Conservation (phyloP, 108 stramenopile genomes). For the Conticribra weissflogii region DNA sequence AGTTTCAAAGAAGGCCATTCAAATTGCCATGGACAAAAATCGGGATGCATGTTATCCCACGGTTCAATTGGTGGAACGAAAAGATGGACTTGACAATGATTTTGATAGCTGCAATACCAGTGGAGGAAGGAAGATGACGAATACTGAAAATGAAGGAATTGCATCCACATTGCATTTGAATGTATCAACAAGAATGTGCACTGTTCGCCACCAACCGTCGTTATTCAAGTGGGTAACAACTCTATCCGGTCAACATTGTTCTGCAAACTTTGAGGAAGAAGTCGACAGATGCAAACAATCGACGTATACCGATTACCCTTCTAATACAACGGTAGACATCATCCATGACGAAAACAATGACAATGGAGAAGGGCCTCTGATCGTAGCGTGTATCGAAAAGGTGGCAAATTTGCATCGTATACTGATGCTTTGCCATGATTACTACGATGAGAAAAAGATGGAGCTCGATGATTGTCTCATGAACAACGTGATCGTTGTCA, state of each 20-base stretch:
- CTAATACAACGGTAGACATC: too few relatives aligned
- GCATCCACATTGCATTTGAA: conserved; percentile 14
- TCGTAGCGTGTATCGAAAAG: conserved; percentile 51
- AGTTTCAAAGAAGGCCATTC: background rate
- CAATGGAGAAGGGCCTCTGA: background rate
- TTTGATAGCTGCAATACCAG: background rate
- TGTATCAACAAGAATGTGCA: conserved; percentile 51
- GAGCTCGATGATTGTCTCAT: conserved; percentile 1
- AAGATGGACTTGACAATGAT: background rate
- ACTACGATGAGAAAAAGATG: background rate
- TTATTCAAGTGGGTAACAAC: conserved; percentile 38
- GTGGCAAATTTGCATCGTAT: conserved; percentile 48
- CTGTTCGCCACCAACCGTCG: conserved; percentile 40
- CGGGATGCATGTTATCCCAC: conserved; percentile 47
- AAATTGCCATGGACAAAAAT: conserved; percentile 37
- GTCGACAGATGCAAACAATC: too few relatives aligned
- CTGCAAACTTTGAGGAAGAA: too few relatives aligned
- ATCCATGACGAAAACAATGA: background rate
- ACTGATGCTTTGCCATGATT: conserved; percentile 41
- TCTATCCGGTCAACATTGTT: too few relatives aligned
- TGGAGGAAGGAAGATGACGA: background rate
- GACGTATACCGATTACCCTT: too few relatives aligned
- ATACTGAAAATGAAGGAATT: background rate
- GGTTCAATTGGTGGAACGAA: conserved; percentile 31
- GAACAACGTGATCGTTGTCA: conserved; percentile 24